Conservation (phyloP, 1,139 yeast species). For the Hyphopichia fennica region DNA sequence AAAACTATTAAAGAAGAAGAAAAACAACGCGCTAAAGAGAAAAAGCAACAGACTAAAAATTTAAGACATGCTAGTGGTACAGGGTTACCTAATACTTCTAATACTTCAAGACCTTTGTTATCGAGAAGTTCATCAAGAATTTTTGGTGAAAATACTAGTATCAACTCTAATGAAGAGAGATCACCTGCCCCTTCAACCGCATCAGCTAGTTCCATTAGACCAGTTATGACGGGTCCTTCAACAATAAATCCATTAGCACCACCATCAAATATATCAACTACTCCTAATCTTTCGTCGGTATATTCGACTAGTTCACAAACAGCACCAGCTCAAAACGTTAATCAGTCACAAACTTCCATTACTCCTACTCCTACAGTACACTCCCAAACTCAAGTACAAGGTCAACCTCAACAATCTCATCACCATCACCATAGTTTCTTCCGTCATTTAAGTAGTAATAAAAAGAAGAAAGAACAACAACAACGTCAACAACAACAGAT, state of each 20-base stretch:
- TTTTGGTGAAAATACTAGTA: constrained; percentile 9
- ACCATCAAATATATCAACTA: neutral
- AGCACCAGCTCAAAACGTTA: too few species aligned
- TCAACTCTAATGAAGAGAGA: neutral
- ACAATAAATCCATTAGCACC: too few species aligned
- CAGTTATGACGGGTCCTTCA: too few species aligned
- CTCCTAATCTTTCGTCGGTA: neutral
- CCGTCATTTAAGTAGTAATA: constrained; percentile 3
- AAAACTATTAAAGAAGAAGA: constrained; percentile 24
- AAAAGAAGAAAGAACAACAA: constrained; percentile 2
- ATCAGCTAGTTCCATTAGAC: constrained; percentile 5
- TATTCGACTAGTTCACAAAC: constrained; percentile 1
- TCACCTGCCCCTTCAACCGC: constrained; percentile 10
- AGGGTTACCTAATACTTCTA: neutral
- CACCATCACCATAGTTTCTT: constrained; percentile 8
- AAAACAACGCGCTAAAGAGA: constrained; percentile 9
- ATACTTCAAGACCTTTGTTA: constrained; percentile 7
- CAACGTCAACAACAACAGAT: neutral
- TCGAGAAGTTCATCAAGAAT: constrained; percentile 13
- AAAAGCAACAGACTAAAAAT: constrained; percentile 14
- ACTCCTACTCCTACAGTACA: too few species aligned
- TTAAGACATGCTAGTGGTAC: constrained; percentile 3
- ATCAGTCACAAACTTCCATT: constrained; percentile 9
- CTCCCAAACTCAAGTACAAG: neutral
- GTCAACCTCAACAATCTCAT: constrained; percentile 1